Evolutionary conservation across 163 green algal species (phyloP), one percentile per base, ranked within the genome.

Genomic region (Scenedesmus sp.): DNA sequence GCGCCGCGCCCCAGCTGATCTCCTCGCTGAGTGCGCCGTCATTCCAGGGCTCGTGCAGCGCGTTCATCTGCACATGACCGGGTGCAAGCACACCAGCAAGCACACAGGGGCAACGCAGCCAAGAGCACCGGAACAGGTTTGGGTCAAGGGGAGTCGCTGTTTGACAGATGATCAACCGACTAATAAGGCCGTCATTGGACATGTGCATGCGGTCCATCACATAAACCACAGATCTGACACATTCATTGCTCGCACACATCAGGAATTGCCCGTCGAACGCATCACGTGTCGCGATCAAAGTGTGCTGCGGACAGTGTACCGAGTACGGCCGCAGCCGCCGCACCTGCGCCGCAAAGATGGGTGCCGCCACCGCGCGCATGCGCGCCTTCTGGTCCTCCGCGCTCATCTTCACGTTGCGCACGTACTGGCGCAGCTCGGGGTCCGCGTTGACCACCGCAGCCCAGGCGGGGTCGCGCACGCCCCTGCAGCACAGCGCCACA

Each of bases 341-440:
- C 42, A 82, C 78, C 87, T 91, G 87, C 26, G 78, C 78, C 26
- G 79, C 78, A 37, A 91, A 91, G 61, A 91, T 91, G 56, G 79
- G 78, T n/a, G 81, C 76, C 33, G 89, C 89, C 51, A 42, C 81
- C 0, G 35, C 40, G 26, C 89, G 35, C 89, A 92, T 87, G 53
- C 83, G 83, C 12, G 53, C 53, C 83, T 84, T 85, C 24, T 90
- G 83, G 33, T 92, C 89, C 40, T 79, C 89, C 10, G 40, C 68
- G 59, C 83, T 92, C 40, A 87, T 82, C 70, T 87, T 86, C 20
- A 89, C 83, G 33, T 83, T 81, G 49, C 89, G 70, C 73, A 92
- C 89, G 46, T 83, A 92, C 89, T 87, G 83, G 49, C 46, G 68
- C 83, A 92, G 89, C 89, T 87, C 83, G 24, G 83, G 83, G 43